Base-by-base conservation (phyloP, 192 early-diverging fungal genomes). In the Geranomyces michiganensis region DNA sequence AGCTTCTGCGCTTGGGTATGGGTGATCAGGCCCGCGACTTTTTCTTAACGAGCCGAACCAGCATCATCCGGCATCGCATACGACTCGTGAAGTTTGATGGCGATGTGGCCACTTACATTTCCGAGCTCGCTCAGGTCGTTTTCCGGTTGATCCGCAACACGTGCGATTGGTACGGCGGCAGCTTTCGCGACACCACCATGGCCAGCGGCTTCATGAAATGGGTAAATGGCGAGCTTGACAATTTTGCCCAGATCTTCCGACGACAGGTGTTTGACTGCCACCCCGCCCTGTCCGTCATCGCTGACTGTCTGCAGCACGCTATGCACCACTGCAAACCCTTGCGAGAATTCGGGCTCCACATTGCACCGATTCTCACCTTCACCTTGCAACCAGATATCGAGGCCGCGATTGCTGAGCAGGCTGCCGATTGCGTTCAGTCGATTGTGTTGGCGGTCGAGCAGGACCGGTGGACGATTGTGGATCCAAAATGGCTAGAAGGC, bases 131-230 rank as follows among this genome's bases (percentile, higher is more conserved):
- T 0, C 80, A 95, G 47, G 88, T 97, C 29, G 90, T 93, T 31
- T 99, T 99, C 74, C 84, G 91, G 12, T 78, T 96, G 53, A 92
- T 98, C 73, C 88, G 91, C 71, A 97, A 95, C 74, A 98, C 97
- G 0, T 96, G 93, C 68, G 93, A 97, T 66, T 99, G 97, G 97
- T 99, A 94, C 76, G 83, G 89, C 56, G 87, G 82, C 36, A 90
- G 94, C 2, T 99, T 99, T 72, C 87, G 89, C 22, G 91, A 96
- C 67, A 85, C 92, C 41, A 85, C 85, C 46, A 93, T 99, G 93
- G 84, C 92, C 1, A 95, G 94, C 21, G 89, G 94, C 13, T 90
- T 99, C 67, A 89, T 99, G 29, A 94, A 91, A 12, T 99, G 96
- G 96, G 92, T 94, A 29, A 78, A 88, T 36, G 84, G 87, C 66